Percentiles rank a stretch among this genome's conserved stretches.
phyloP scores from a whole-genome alignment of 306 rosid species.

The Cucurbita maxima region DNA sequence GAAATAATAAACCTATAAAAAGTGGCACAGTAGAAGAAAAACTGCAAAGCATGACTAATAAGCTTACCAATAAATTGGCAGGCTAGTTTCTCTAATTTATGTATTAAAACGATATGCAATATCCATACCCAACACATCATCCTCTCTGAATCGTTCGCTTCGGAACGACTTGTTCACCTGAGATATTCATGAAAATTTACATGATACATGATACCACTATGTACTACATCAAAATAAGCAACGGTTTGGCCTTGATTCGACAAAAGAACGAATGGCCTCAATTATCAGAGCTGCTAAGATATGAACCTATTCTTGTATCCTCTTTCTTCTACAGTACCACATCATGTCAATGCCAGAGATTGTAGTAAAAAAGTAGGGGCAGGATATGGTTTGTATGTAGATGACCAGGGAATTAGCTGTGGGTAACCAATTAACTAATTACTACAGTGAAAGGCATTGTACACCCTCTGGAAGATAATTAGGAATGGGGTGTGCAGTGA shows the following conservation, averaged over 20 bases:
- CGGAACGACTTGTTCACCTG: constrained; percentile 25
- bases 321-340: constrained; percentile 15
- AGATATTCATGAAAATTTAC: constrained; percentile 30
- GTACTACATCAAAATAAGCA: constrained; percentile 36
- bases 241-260: constrained; percentile 25
- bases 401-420: constrained; percentile 14
- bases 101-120: constrained; percentile 15
- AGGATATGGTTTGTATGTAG: constrained; percentile 10
- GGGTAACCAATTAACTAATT: constrained; percentile 8
- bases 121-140: constrained; percentile 16
- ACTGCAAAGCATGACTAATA: constrained; percentile 7
- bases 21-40: neutral
- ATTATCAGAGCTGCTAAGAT: constrained; percentile 10
- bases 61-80: constrained; percentile 20
- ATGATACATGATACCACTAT: constrained; percentile 34
- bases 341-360: constrained; percentile 12
- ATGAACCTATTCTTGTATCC: constrained; percentile 16
- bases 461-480: constrained; percentile 36
- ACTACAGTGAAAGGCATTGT: constrained; percentile 39
- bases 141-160: constrained; percentile 16
- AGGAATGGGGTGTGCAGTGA: constrained; percentile 29
- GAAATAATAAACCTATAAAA: constrained; percentile 16
- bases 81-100: constrained; percentile 18
- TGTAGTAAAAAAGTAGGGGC: constrained; percentile 9
- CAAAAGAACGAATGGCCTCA: constrained; percentile 18